Evolutionary conservation across 2,329 filamentous ascomycete genomes (phyloP).

Genomic region (Cytospora mali): DNA sequence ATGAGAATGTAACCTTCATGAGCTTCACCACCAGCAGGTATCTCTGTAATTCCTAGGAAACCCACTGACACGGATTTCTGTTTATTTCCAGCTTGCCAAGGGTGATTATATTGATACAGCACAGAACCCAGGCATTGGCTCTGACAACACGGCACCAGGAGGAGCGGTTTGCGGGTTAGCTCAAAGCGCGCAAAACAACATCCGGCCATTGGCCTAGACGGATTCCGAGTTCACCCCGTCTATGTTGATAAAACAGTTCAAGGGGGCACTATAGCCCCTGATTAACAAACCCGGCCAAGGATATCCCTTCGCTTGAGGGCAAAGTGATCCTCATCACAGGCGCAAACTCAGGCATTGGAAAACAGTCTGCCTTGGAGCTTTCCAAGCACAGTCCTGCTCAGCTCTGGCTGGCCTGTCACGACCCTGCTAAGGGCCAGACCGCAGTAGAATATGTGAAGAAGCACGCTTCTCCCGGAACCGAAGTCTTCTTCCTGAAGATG

Average conservation of each 20-base stretch:
- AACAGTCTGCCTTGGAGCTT: conserved; percentile 42
- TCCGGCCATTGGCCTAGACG: no score
- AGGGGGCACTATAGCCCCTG: no score
- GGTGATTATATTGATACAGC: no score
- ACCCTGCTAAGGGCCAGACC: conserved; percentile 36
- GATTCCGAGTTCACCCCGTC: no score
- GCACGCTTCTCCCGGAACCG: conserved; percentile 11
- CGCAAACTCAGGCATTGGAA: conserved; percentile 44
- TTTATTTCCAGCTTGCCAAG: no score
- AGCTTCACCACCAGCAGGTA: conserved; percentile 28
- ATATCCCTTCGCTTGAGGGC: conserved; percentile 39
- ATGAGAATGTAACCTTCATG: not conserved
- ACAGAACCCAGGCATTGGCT: no score
- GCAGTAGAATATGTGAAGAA: conserved; percentile 35
- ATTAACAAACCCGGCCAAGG: conserved; percentile 33
- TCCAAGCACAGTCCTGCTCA: conserved; percentile 37
- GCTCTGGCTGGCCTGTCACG: conserved; percentile 35
- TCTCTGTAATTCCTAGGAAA: no score
- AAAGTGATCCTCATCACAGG: conserved; percentile 44
- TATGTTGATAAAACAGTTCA: no score
- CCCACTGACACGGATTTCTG: no score
- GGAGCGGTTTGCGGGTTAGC: no score
- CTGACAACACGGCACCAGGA: no score
- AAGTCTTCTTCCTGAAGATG: conserved; percentile 37
- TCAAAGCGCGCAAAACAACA: no score